Percentiles rank a stretch among this genome's conserved stretches.
These are phyloP conservation scores for Saturnispora silvae DNA, from an alignment of 805 yeast species.

Conservation along the genomic window DNA sequence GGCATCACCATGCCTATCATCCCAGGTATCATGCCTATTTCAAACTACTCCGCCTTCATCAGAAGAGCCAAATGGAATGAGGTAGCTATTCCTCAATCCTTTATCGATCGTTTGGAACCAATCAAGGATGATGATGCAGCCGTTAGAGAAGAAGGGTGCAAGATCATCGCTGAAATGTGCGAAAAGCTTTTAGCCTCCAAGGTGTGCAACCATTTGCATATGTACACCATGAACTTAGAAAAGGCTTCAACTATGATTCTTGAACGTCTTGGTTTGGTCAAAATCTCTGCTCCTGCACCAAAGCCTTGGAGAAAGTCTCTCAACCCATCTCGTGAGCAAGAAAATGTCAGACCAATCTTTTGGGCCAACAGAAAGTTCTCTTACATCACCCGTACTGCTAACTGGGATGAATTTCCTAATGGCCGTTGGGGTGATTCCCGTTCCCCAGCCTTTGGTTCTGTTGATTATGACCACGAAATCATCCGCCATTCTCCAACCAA, in stretches of 20 bases:
- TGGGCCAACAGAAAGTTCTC: conserved; percentile 93
- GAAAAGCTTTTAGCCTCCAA: conserved; percentile 58
- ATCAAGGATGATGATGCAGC: conserved; percentile 82
- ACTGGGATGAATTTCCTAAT: conserved; percentile 97
- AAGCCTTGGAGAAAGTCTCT: conserved; percentile 91
- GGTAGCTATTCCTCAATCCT: conserved; percentile 65
- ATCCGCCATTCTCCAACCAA: conserved; percentile 74
- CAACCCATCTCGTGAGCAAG: conserved; percentile 68
- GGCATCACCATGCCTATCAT: conserved; percentile 82
- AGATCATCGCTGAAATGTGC: conserved; percentile 79
- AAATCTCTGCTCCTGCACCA: conserved; percentile 21
- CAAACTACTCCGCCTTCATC: conserved; percentile 85
- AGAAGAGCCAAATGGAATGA: conserved; percentile 95
- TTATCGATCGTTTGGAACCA: conserved; percentile 61
- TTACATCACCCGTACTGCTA: conserved; percentile 78
- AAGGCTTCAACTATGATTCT: conserved; percentile 81
- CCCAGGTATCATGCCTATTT: conserved; percentile 98
- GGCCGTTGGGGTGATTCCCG: conserved; percentile 98
- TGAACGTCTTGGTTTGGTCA: conserved; percentile 52
- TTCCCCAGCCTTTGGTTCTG: conserved; percentile 93
- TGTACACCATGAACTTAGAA: conserved; percentile 96
- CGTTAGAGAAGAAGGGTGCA: conserved; percentile 79
- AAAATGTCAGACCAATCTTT: conserved; percentile 85
- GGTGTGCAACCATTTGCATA: conserved; percentile 75
- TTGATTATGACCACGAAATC: conserved; percentile 72